Evolutionary conservation across 2,329 filamentous ascomycete species (phyloP).

Genomic region (Chrysosphaeria jannelii): DNA sequence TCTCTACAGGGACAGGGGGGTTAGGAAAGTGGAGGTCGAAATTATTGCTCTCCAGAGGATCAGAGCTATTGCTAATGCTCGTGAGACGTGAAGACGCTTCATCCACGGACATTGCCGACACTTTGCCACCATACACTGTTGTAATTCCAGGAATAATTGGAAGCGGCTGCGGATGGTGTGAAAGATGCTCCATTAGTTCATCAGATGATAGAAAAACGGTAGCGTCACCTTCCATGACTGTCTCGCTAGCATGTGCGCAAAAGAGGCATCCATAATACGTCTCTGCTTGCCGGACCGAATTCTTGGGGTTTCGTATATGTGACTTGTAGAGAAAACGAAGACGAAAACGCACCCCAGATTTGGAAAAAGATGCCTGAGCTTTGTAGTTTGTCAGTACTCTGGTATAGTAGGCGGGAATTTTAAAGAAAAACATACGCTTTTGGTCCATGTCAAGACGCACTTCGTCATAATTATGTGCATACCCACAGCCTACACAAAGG

Average conservation of each 20-base stretch:
- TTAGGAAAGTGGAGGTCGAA: constrained; percentile 12
- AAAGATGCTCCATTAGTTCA: constrained; percentile 11
- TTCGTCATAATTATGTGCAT: constrained; percentile 8
- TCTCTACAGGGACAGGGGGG: constrained; percentile 7
- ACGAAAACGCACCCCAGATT: constrained; percentile 9
- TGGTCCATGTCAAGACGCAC: constrained; percentile 8
- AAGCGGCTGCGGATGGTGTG: constrained; percentile 12
- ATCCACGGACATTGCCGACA: constrained; percentile 1
- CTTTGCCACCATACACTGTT: constrained; percentile 9
- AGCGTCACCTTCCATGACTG: constrained; percentile 11
- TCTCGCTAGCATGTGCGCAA: constrained; percentile 9
- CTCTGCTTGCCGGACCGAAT: constrained; percentile 6
- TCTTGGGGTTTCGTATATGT: constrained; percentile 9
- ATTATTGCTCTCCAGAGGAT: constrained; percentile 5
- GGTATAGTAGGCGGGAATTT: too few species aligned
- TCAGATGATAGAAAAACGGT: constrained; percentile 12
- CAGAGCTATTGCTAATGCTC: constrained; percentile 2
- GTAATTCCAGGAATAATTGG: constrained; percentile 10
- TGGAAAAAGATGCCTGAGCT: constrained; percentile 10
- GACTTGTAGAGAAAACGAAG: constrained; percentile 14
- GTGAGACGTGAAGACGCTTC: constrained; percentile 4
- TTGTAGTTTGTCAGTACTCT: too few species aligned
- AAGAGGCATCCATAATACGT: constrained; percentile 12
- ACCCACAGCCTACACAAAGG: constrained; percentile 7
- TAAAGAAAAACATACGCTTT: constrained; percentile 6